Base-by-base conservation (phyloP, 2,329 filamentous ascomycete genomes). In the Claviceps sp. region DNA sequence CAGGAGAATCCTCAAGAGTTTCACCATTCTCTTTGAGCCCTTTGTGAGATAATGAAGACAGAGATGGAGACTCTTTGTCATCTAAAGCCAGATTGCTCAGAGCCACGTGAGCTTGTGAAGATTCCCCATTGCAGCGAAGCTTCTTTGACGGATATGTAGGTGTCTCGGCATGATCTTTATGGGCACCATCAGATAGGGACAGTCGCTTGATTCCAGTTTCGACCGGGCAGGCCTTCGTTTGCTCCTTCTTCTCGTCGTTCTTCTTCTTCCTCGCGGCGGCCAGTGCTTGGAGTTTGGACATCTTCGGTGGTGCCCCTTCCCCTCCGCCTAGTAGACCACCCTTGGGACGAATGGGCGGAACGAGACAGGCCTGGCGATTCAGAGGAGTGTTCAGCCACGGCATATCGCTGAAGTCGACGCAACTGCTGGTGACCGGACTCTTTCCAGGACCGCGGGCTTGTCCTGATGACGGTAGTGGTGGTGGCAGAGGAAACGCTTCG, bases 221-320 rank as follows among this genome's bases (percentile, higher is more conserved):
- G 11, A 61, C 49, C n/a, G 60, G 60, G 3, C 54, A 22, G 4
- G 58, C 47, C n/a, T 58, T 62, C 24, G 60, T 60, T 19, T 61
- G 54, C 14, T 61, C 65, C 48, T 66, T 71, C 59, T 78, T 82
- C 41, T 84, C 82, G 34, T 82, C 82, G 14, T 82, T 82, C 66
- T 89, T 95, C 68, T 87, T 90, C 65, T 89, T 90, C 30, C 89
- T 78, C 51, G 87, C 85, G 38, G 89, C 89, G 50, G 91, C 90
- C 43, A 98, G 73, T 47, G 89, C 89, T 60, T 95, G 91, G 46
- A 98, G 73, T 62, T 98, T 98, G 5, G 91, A 95, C 67, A 87
- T 76, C 62, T 90, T 93, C 2, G 80, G 76, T 3, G 80, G 76
- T n/a, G 71, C 62, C 13, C 70, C 70, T 47, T 80, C 77, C 2